Evolutionary conservation across 306 rosid species (phyloP).

Genomic region (Malus sylvestris): DNA sequence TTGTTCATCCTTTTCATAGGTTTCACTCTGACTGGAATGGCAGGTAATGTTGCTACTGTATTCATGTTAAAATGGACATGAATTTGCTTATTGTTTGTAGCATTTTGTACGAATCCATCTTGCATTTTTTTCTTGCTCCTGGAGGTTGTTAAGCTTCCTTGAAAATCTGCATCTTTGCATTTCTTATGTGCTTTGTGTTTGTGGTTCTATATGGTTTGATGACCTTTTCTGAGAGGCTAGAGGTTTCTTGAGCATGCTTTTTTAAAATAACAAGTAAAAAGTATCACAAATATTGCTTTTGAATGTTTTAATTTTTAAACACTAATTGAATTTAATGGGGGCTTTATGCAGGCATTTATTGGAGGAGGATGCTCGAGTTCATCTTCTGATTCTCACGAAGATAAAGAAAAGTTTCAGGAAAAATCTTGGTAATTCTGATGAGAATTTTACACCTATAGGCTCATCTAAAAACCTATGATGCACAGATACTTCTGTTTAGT

Average conservation of each 20-base stretch:
- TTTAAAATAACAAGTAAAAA: not conserved
- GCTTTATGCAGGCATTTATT: not conserved
- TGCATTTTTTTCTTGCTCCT: not conserved
- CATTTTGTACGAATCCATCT: not conserved
- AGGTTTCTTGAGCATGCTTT: not conserved
- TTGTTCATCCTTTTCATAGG: slow-evolving; percentile 61
- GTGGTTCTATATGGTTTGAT: not conserved
- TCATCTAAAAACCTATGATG: slow-evolving; percentile 5
- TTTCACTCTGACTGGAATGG: slow-evolving; percentile 58
- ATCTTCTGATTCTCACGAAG: slow-evolving; percentile 58
- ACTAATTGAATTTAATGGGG: not conserved
- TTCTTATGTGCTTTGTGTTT: too few species aligned
- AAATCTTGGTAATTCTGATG: slow-evolving; percentile 33
- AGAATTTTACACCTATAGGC: slow-evolving; percentile 40
- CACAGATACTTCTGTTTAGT: too few species aligned
- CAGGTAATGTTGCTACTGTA: slow-evolving; percentile 46
- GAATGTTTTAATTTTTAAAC: not conserved
- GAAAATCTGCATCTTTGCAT: not conserved
- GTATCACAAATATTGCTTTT: not conserved
- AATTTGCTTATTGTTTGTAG: not conserved
- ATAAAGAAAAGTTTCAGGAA: slow-evolving; percentile 40
- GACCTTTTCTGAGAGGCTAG: not conserved
- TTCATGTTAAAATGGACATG: not conserved
- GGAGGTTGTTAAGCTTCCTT: not conserved
- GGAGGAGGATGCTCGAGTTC: slow-evolving; percentile 48